A percentile compares a stretch with the other conserved stretches of the same genome.
phyloP scores from a whole-genome alignment of 305 asterid species.

The Solanum hybrid region DNA sequence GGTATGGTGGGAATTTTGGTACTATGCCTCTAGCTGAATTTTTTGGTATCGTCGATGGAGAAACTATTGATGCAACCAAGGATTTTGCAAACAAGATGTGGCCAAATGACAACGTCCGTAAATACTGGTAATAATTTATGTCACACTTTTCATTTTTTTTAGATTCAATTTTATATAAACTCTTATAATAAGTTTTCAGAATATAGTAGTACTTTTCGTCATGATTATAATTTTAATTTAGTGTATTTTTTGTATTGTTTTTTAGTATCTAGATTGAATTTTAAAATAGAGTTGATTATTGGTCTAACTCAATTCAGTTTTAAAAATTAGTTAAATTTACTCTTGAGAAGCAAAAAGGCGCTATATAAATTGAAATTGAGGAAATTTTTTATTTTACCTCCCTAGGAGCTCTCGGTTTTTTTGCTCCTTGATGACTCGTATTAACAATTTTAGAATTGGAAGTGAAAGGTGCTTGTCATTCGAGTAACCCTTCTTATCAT shows the following conservation, averaged over 20 bases:
- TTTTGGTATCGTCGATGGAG: conserved; percentile 27
- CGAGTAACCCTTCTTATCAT: no score
- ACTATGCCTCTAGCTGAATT: conserved; percentile 32
- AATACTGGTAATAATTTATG: conserved; percentile 17
- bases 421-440: neutral
- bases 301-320: neutral
- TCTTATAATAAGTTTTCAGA: no score
- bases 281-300: neutral
- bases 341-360: neutral
- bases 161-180: neutral
- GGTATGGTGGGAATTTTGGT: conserved; percentile 21
- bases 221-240: neutral
- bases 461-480: neutral
- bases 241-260: neutral
- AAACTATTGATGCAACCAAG: neutral
- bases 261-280: neutral
- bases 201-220: neutral
- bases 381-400: neutral
- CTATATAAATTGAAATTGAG: neutral
- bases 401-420: neutral
- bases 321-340: neutral
- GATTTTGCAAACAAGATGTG: conserved; percentile 28
- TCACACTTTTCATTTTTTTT: neutral
- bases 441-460: neutral
- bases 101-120: conserved; percentile 17